These are phyloP conservation scores for Davidsoniella australis DNA, from an alignment of 2,329 filamentous ascomycete species.

Conservation along the genomic window DNA sequence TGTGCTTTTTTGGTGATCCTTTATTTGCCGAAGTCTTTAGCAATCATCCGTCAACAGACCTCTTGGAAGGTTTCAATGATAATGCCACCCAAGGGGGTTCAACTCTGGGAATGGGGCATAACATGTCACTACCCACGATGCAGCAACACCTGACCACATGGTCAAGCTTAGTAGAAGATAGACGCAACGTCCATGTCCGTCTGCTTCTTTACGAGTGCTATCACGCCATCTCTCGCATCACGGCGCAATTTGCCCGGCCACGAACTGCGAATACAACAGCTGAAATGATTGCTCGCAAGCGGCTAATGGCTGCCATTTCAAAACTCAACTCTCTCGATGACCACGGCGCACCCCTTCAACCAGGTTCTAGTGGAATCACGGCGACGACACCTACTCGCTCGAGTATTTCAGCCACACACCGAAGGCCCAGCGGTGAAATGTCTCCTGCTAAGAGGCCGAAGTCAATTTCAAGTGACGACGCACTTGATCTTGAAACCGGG, in stretches of 20 bases:
- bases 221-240: slow-evolving; percentile 34
- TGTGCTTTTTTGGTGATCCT: slow-evolving; percentile 42
- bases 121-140: background rate
- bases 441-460: slow-evolving; percentile 29
- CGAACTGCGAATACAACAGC: slow-evolving; percentile 28
- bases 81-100: background rate
- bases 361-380: background rate
- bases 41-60: slow-evolving; percentile 25
- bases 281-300: slow-evolving; percentile 36
- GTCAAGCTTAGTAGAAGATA: slow-evolving; percentile 25
- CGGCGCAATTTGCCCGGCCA: slow-evolving; percentile 38
- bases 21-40: slow-evolving; percentile 34
- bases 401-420: slow-evolving; percentile 11
- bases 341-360: background rate
- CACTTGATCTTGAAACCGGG: background rate
- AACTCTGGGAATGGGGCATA: background rate
- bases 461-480: slow-evolving; percentile 14
- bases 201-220: slow-evolving; percentile 41
- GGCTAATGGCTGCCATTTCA: slow-evolving; percentile 29
- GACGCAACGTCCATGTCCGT: slow-evolving; percentile 26
- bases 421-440: slow-evolving; percentile 24
- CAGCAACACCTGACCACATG: background rate
- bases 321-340: slow-evolving; percentile 24
- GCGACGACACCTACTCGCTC: background rate
- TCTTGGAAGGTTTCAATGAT: slow-evolving; percentile 30